A percentile compares a stretch with the other conserved stretches of the same genome.
These are phyloP conservation scores for Phyllosticta paracitricarpa DNA, from an alignment of 2,329 filamentous ascomycete genomes.

Conservation along the genomic window DNA sequence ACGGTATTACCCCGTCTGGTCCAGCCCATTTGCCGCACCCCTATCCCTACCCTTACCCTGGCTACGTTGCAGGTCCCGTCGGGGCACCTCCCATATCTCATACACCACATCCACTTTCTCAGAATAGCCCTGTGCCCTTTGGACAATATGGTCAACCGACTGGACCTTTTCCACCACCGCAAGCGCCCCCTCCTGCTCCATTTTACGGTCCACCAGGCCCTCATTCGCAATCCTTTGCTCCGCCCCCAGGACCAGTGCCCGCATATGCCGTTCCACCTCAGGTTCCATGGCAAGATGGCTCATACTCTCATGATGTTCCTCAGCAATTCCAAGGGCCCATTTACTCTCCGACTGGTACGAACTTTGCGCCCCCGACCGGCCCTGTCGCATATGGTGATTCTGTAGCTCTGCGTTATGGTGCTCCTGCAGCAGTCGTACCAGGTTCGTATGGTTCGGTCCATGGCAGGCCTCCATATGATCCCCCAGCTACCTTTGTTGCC, in stretches of 20 bases:
- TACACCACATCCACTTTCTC: conserved; percentile 16
- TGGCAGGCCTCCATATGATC: conserved; percentile 1
- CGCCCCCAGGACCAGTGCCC: neutral
- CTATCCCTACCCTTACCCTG: conserved; percentile 23
- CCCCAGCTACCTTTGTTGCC: neutral
- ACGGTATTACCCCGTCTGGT: conserved; percentile 13
- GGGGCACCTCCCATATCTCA: conserved; percentile 27
- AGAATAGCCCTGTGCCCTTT: conserved; percentile 28
- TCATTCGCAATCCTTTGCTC: neutral
- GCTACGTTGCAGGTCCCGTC: conserved; percentile 28
- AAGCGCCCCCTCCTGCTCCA: conserved; percentile 16
- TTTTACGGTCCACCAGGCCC: conserved; percentile 1
- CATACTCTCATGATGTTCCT: conserved; percentile 2
- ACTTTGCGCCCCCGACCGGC: neutral
- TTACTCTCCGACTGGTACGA: neutral
- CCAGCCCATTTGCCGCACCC: conserved; percentile 13
- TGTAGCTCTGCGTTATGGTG: conserved; percentile 10
- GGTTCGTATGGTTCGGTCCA: conserved; percentile 1
- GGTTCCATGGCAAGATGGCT: conserved; percentile 2
- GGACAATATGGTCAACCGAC: conserved; percentile 21
- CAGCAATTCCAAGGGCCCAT: neutral
- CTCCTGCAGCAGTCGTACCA: conserved; percentile 8
- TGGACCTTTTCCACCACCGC: conserved; percentile 29
- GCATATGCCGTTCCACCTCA: conserved; percentile 2
- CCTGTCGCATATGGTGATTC: conserved; percentile 12